phyloP scores from a whole-genome alignment of 1,284 basidiomycete genomes.

The Leccinum glutinopallens region DNA sequence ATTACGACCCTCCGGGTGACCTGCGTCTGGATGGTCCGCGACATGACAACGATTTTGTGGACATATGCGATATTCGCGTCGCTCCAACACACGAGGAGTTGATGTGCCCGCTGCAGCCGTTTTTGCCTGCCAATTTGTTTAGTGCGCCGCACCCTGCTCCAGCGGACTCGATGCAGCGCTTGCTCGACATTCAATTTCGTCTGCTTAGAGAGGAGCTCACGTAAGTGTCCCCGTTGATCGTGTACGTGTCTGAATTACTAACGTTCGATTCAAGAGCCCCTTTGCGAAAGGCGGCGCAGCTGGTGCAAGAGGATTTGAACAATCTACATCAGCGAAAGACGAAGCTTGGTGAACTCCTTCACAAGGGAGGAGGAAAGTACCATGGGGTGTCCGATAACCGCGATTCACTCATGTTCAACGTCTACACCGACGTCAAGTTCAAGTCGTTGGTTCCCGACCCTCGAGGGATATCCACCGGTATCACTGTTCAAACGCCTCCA shows the following conservation, averaged over 20 bases:
- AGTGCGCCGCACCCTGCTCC: slow-evolving; percentile 63
- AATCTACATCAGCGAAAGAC: slow-evolving; percentile 28
- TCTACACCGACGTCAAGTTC: slow-evolving; percentile 55
- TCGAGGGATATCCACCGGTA: slow-evolving; percentile 48
- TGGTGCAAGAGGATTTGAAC: slow-evolving; percentile 46
- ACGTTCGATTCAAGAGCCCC: slow-evolving; percentile 43
- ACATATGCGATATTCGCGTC: slow-evolving; percentile 59
- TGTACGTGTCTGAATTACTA: neutral
- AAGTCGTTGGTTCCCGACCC: slow-evolving; percentile 44
- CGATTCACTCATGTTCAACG: slow-evolving; percentile 54
- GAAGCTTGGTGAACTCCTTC: slow-evolving; percentile 39
- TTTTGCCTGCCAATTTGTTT: slow-evolving; percentile 58
- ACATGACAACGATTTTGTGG: slow-evolving; percentile 65
- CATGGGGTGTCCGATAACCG: slow-evolving; percentile 39
- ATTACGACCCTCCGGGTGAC: slow-evolving; percentile 58
- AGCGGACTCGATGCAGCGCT: slow-evolving; percentile 54
- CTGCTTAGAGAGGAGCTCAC: slow-evolving; percentile 69
- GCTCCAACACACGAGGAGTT: slow-evolving; percentile 68
- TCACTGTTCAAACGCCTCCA: slow-evolving; percentile 53
- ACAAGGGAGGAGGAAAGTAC: slow-evolving; percentile 50
- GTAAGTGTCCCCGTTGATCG: slow-evolving; percentile 39
- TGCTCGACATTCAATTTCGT: slow-evolving; percentile 73
- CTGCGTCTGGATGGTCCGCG: slow-evolving; percentile 52
- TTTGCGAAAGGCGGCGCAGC: slow-evolving; percentile 50
- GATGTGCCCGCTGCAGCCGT: slow-evolving; percentile 46